Base-by-base conservation (phyloP, 139 green algal genomes). In the Chlamydomonas eustigma region DNA sequence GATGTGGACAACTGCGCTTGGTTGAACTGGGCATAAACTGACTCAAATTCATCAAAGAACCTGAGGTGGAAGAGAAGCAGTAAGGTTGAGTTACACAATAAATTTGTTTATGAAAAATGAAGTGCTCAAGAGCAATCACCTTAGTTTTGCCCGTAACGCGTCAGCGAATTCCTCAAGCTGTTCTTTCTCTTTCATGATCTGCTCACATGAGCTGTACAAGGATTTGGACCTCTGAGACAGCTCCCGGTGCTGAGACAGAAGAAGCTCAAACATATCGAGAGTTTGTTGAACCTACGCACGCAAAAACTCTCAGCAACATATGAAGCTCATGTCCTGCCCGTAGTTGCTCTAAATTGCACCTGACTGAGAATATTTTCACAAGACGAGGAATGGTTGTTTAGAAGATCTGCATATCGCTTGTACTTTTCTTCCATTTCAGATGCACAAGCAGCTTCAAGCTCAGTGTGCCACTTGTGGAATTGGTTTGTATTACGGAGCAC, bases 11-110 rank as follows among this genome's bases (percentile, higher is more conserved):
- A 74, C 37, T 84, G 70, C 0, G 83, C 78, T 24, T 89, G 76
- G 34, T 90, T 79, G 76, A 94, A 92, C 81, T 93, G 85, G 24
- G 78, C 65, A 2, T 83, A 83, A 31, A 98, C 84, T n/a, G 77
- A 77, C 80, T 99, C 93, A 51, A 98, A 91, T 78, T 97, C 92
- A 44, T 99, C 93, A 81, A 99, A 99, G 83, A 94, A 96, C 92
- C 35, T 91, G 51, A 30, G 72, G 25, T 39, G 18, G 24, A n/a
- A 73, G 69, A 28, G 18, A 75, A n/a, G n/a, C n/a, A n/a, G n/a
- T n/a, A n/a, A n/a, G n/a, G n/a, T n/a, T n/a, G n/a, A n/a, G n/a
- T n/a, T n/a, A n/a, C n/a, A n/a, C n/a, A n/a, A n/a, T n/a, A n/a
- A n/a, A n/a, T n/a, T n/a, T n/a, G n/a, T n/a, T n/a, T n/a, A n/a